Percentiles rank a stretch among this genome's conserved stretches.
These are phyloP conservation scores for Whalleya microplaca DNA, from an alignment of 2,329 filamentous ascomycete species.

Conservation along the genomic window DNA sequence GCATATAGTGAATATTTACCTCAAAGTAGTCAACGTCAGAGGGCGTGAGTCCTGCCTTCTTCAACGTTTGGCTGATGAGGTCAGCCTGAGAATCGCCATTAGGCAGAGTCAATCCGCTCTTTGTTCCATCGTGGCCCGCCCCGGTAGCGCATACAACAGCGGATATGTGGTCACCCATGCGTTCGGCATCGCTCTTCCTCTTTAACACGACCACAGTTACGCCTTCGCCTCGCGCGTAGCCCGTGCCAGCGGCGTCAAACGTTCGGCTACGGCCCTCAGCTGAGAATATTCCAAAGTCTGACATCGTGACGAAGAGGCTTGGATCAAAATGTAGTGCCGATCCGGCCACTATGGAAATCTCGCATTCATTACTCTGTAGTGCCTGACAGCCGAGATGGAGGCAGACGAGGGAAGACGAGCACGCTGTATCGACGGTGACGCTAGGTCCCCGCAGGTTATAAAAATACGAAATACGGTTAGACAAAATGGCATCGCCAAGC, in stretches of 20 bases:
- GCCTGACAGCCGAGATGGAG: conserved; percentile 34
- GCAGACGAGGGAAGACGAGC: conserved; percentile 34
- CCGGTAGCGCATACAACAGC: conserved; percentile 44
- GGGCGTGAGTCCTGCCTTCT: conserved; percentile 37
- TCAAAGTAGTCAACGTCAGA: conserved; percentile 31
- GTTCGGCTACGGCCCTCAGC: too few relatives aligned
- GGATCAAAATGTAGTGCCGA: not conserved
- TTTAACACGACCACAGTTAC: conserved; percentile 49
- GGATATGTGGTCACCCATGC: conserved; percentile 39
- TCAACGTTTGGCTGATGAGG: conserved; percentile 41
- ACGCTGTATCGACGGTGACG: conserved; percentile 38
- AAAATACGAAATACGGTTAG: not conserved
- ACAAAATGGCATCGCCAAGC: too few relatives aligned
- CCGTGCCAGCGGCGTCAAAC: conserved; percentile 48
- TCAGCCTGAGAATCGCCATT: conserved; percentile 40
- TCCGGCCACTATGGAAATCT: too few relatives aligned
- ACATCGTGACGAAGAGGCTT: too few relatives aligned
- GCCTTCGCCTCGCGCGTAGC: conserved; percentile 56
- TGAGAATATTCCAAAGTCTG: too few relatives aligned
- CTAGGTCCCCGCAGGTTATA: conserved; percentile 15
- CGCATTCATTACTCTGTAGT: conserved; percentile 16
- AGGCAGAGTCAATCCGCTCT: conserved; percentile 52
- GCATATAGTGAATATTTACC: too few relatives aligned
- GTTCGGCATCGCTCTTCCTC: conserved; percentile 45
- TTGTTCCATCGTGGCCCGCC: conserved; percentile 47